phyloP scores from a whole-genome alignment of 768 basidiomycete genomes.

The Leccinum incarnatum region DNA sequence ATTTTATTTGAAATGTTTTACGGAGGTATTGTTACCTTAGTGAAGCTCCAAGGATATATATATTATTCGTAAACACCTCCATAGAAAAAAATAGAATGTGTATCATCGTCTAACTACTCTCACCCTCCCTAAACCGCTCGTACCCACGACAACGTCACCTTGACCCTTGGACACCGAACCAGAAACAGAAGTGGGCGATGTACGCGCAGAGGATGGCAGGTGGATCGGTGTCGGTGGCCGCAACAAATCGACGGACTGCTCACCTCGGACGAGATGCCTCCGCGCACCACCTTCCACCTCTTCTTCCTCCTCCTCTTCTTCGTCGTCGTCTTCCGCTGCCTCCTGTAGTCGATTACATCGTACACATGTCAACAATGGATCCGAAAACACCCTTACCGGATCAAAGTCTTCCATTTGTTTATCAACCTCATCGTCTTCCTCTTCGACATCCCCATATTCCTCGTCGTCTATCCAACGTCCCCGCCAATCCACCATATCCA shows the following conservation, averaged over 20 bases:
- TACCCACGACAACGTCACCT: slow-evolving; percentile 32
- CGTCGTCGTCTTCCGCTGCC: slow-evolving; percentile 55
- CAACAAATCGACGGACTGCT: slow-evolving; percentile 36
- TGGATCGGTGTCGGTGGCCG: slow-evolving; percentile 40
- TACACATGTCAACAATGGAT: background rate
- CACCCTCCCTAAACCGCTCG: slow-evolving; percentile 42
- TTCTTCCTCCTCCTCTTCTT: slow-evolving; percentile 50
- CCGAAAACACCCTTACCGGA: slow-evolving; percentile 47
- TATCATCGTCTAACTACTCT: slow-evolving; percentile 49
- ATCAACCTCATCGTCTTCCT: slow-evolving; percentile 52
- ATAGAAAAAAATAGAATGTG: slow-evolving; percentile 21
- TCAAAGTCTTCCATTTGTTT: slow-evolving; percentile 87
- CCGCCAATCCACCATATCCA: slow-evolving; percentile 88
- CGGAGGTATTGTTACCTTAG: no score
- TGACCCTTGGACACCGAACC: slow-evolving; percentile 45
- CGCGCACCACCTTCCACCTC: slow-evolving; percentile 26
- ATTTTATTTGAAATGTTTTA: background rate
- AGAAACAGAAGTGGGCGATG: slow-evolving; percentile 50
- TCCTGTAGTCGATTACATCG: slow-evolving; percentile 38
- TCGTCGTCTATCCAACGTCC: slow-evolving; percentile 85
- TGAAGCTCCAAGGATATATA: slow-evolving; percentile 10
- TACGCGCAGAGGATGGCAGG: slow-evolving; percentile 44
- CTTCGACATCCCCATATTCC: slow-evolving; percentile 66
- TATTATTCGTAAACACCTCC: slow-evolving; percentile 12
- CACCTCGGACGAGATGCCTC: slow-evolving; percentile 34